Conservation (phyloP, 148 eudicot genomes). For the Gaultheria prostrata region DNA sequence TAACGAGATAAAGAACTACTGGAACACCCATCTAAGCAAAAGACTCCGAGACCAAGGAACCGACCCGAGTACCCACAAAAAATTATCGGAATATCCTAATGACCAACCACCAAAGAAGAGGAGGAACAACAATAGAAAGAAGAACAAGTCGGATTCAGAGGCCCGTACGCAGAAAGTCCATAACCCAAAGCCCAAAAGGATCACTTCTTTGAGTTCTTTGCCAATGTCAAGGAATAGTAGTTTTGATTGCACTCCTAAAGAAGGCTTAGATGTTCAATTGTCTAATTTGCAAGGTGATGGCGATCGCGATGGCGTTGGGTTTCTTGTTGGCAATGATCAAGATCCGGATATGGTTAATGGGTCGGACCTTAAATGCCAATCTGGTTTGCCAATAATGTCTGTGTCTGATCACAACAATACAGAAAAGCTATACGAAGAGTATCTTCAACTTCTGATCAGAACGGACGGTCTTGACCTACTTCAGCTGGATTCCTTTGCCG, state of each 20-base stretch:
- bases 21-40: conserved; percentile 66
- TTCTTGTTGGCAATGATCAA: conserved; percentile 3
- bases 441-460: conserved; percentile 40
- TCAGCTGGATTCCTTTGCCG: conserved; percentile 20
- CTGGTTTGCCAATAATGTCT: background rate
- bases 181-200: conserved; percentile 44
- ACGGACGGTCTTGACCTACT: conserved; percentile 22
- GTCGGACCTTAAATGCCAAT: conserved; percentile 16
- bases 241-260: conserved; percentile 22
- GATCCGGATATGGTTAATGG: background rate
- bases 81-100: conserved; percentile 15
- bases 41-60: conserved; percentile 35
- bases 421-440: conserved; percentile 57
- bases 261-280: conserved; percentile 24
- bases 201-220: conserved; percentile 21
- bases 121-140: conserved; percentile 14
- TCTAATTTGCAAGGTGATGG: conserved; percentile 15
- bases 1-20: conserved; percentile 66
- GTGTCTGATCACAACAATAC: background rate
- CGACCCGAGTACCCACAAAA: conserved; percentile 36
- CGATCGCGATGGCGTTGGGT: conserved; percentile 14
- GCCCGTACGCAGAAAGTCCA: conserved; percentile 29
- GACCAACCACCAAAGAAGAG: conserved; percentile 15
- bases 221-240: conserved; percentile 36
- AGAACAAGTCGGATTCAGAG: background rate